Base-by-base conservation (phyloP, 306 rosid genomes). In the Arachis stenosperma region DNA sequence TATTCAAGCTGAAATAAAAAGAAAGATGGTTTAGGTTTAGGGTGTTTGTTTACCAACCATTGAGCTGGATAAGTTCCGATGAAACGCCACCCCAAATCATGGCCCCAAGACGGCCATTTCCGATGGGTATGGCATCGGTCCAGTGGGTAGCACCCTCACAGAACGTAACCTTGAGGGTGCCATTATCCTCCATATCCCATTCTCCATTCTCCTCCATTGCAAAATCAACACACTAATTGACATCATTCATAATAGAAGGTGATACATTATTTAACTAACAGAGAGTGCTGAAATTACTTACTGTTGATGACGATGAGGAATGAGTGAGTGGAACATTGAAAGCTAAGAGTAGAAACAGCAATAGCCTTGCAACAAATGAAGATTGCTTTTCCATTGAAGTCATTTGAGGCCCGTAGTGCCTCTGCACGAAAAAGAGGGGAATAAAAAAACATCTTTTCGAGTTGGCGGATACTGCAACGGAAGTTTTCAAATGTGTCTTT, bases 21-120 rank as follows among this genome's bases (percentile, higher is more conserved):
- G 2, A 48, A 48, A 39, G 43, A 15, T 22, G 0, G 6, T 63
- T 36, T 17, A 17, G 37, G 37, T 60, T 60, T 36, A 9, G 41
- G 17, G 37, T n/a, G 44, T 9, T 68, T 22, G 43, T 12, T 69
- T 8, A 9, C 7, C 67, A 77, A 93, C 98, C 98, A 81, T 88
- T 93, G 75, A 93, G 97, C 84, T 89, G 98, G 50, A 93, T 89
- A 84, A 83, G 58, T 66, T 93, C 98, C 0, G 88, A 65, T 0
- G 81, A 80, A 0, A 93, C 96, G 8, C 90, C 96, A 65, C 98
- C 98, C 94, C 96, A 93, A 22, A 93, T 80, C 97, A 93, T 90
- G 56, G 94, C 97, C 10, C 98, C 98, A 27, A 93, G 97, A 41
- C 92, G 83, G 40, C 98, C 98, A 88, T 93, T 93, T 9, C 97